Evolutionary conservation across 2,329 filamentous ascomycete species (phyloP), one percentile per base, ranked within the genome.

Genomic region (Beauveria bassiana): DNA sequence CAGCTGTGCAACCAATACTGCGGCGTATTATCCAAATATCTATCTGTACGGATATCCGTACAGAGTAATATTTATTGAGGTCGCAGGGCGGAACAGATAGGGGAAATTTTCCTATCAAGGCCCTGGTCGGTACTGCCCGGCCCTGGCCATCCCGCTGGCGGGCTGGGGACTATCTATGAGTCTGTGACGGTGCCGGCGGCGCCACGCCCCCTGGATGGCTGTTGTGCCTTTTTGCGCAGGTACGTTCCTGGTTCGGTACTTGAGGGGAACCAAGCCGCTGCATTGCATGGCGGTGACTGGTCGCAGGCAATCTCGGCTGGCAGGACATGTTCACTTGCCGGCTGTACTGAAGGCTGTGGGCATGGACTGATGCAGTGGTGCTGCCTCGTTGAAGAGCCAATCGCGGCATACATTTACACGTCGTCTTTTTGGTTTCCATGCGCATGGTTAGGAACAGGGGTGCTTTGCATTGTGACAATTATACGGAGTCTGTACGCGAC

Each of bases 391-490:
- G 34, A 43, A 52, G 43, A 22, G 31, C 38, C 52, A 54, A 55
- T 55, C 52, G 52, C 52, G 52, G 45, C 22, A 55, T 45, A 43
- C 24, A 34, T 10, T 14, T 26, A 38, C 16, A 40, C 16, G 10
- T 20, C 22, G 51, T 26, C 34, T 54, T 38, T 34, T 54, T 54
- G 51, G 20, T 54, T 45, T 56, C n/a, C 28, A 47, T 57, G 42
- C 54, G 54, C 54, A 57, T 57, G 43, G 43, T 43, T 47, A 28
- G 54, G 54, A 57, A 47, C 54, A 57, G 40, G 54, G 54, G 20
- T 43, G 18, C 31, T 34, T 34, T 34, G 31, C 31, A 34, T 34
- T 34, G 31, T 34, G 4, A 34, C 14, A 5, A 34, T 34, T 5
- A 10, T 34, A 34, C 31, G 31, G 31, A 34, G 31, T 34, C 31